A percentile compares a stretch with the other conserved stretches of the same genome.
phyloP scores from a whole-genome alignment of 768 basidiomycete species.

The Boletus coccyginus region DNA sequence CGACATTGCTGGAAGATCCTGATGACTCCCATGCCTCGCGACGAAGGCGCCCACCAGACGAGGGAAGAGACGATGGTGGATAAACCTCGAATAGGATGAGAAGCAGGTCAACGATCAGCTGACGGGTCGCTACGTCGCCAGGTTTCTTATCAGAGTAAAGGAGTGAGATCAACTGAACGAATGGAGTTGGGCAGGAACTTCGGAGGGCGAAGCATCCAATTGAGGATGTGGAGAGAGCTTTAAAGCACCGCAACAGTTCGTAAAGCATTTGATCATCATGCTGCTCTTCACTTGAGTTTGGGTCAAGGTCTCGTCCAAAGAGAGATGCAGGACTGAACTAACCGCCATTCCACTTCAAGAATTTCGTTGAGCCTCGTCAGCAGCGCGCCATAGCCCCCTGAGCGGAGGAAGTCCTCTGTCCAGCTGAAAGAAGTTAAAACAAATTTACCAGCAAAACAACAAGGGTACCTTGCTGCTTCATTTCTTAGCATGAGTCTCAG shows the following conservation, averaged over 20 bases:
- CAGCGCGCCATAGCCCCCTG: constrained; percentile 84
- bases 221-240: constrained; percentile 86
- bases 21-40: constrained; percentile 59
- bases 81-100: constrained; percentile 88
- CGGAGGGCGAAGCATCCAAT: constrained; percentile 89
- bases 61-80: constrained; percentile 65
- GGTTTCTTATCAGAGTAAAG: constrained; percentile 98
- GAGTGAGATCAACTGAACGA: constrained; percentile 75
- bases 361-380: constrained; percentile 86
- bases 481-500: constrained; percentile 83
- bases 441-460: neutral
- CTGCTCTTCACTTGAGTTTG: constrained; percentile 80
- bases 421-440: constrained; percentile 50
- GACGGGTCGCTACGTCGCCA: constrained; percentile 86
- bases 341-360: constrained; percentile 97
- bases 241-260: constrained; percentile 90
- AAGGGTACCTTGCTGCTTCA: constrained; percentile 76
- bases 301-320: constrained; percentile 6
- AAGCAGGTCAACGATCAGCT: constrained; percentile 86
- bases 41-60: constrained; percentile 37
- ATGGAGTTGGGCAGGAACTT: constrained; percentile 86
- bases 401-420: constrained; percentile 81
- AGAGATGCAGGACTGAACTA: constrained; percentile 24
- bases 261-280: constrained; percentile 94
- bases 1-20: constrained; percentile 44